Base-by-base conservation (phyloP, 1,284 basidiomycete genomes). In the Tylopilus sp. region DNA sequence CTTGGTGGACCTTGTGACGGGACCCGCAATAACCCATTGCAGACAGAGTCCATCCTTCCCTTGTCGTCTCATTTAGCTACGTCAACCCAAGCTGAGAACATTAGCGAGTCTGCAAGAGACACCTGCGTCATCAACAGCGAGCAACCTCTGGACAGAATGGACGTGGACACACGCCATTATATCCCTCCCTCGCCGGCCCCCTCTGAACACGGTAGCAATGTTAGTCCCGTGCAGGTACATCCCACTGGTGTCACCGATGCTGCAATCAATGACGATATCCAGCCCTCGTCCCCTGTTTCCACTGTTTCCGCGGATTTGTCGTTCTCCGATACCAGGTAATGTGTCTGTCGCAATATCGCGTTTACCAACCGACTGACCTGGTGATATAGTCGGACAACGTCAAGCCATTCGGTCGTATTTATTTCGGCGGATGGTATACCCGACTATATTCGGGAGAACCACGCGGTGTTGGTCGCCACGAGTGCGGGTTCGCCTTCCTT, bases 351-450 rank as follows among this genome's bases (percentile, higher is more conserved):
- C 18, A 22, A 19, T 13, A 7, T 49, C 24, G 33, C 29, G 15
- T 26, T 16, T 44, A 39, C 19, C 22, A 52, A 29, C 4, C 38
- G 47, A 24, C 24, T 13, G 39, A 56, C 52, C 12, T n/a, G 10
- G n/a, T 67, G 54, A 72, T 24, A 8, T 5, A 32, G 26, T 69
- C 68, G 24, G 62, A 63, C 33, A n/a, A 24, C 47, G 10, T 69
- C 76, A 2, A 67, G 64, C 32, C 65, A 70, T 3, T 77, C 76
- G 26, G 38, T 79, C 38, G 74, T 77, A 33, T 77, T 75, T 38
- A 61, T 77, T 22, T 77, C 76, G 58, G 72, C 74, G 24, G 77
- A 77, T 6, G 71, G 67, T 12, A 72, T 80, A 65, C 79, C 76
- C 26, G 71, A 79, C 0, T 78, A 77, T 41, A 59, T 78, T 56